Conservation (phyloP, 169 alveolate genomes). For the Plasmodium inui region DNA sequence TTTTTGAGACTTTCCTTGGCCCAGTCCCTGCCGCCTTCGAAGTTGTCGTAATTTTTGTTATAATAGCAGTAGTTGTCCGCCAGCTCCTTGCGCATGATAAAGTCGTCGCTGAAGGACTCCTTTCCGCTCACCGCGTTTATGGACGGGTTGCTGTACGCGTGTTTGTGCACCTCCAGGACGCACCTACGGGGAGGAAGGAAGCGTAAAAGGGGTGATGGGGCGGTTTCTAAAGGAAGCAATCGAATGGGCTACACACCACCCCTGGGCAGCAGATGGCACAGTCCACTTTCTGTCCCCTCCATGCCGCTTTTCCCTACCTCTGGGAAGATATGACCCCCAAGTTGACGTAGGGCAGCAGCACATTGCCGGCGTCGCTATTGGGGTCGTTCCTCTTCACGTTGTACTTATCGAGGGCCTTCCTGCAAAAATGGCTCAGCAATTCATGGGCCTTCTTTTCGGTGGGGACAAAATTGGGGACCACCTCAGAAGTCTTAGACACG, state of each 20-base stretch:
- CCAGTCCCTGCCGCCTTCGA: slow-evolving; percentile 87
- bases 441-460: slow-evolving; percentile 45
- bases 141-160: slow-evolving; percentile 25
- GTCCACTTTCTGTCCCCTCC: background rate
- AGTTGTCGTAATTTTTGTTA: slow-evolving; percentile 80
- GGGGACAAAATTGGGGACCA: slow-evolving; percentile 28
- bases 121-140: slow-evolving; percentile 12
- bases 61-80: slow-evolving; percentile 86
- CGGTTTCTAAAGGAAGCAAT: background rate
- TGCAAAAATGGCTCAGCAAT: slow-evolving; percentile 23
- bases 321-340: slow-evolving; percentile 55
- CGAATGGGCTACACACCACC: background rate
- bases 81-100: slow-evolving; percentile 72
- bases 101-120: slow-evolving; percentile 45
- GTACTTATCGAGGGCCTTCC: slow-evolving; percentile 25
- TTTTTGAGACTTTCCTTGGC: slow-evolving; percentile 82
- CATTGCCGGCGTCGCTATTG: slow-evolving; percentile 6
- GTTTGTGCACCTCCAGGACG: slow-evolving; percentile 29
- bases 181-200: slow-evolving; percentile 18
- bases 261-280: background rate
- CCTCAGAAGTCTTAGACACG: slow-evolving; percentile 9
- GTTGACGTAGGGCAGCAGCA: slow-evolving; percentile 20
- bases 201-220: background rate
- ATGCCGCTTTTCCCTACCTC: background rate
- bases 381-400: slow-evolving; percentile 48